Evolutionary conservation across 805 yeast genomes (phyloP), one percentile per base, ranked within the genome.

Genomic region (Limtongia smithiae): DNA sequence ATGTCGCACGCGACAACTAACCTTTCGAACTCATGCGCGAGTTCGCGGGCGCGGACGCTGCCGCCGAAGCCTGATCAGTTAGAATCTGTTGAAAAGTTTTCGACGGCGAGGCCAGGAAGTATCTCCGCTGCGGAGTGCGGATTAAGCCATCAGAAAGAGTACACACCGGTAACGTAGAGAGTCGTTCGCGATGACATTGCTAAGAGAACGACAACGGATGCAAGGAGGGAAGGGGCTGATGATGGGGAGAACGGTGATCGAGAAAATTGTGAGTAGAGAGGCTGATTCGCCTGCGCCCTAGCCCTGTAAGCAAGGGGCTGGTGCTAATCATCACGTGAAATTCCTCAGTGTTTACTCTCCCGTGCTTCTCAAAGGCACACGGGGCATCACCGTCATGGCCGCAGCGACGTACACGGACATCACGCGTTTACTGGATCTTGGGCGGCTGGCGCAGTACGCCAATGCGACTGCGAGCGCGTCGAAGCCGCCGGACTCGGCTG

Each of bases 21-120:
- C 67, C 61, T 52, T 50, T 62, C 66, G 53, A 62, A 62, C 30
- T 62, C 66, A 45, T 60, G 54, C 15, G 67, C 66, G 9, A 62
- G 62, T 18, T 62, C 66, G n/a, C 65, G 61, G 32, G 66, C 67
- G 27, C 66, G 51, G 25, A 60, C 44, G 18, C 55, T 64, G 18
- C 54, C 44, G 4, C 51, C 49, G 46, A 62, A 62, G 17, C 65
- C 65, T 43, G 51, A 34, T 2, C n/a, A n/a, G n/a, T n/a, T n/a
- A n/a, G n/a, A n/a, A n/a, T n/a, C n/a, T n/a, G n/a, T n/a, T n/a
- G n/a, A n/a, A n/a, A n/a, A n/a, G n/a, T n/a, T n/a, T n/a, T n/a
- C n/a, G n/a, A n/a, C 45, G 25, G 8, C 7, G 37, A 15, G 15
- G 30, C 27, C 12, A 7, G n/a, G 2, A 34, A 18, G 24, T n/a